A percentile compares a stretch with the other conserved stretches of the same genome.
These are phyloP conservation scores for Euphorbia corollata DNA, from an alignment of 441 rosid genomes.

Conservation along the genomic window DNA sequence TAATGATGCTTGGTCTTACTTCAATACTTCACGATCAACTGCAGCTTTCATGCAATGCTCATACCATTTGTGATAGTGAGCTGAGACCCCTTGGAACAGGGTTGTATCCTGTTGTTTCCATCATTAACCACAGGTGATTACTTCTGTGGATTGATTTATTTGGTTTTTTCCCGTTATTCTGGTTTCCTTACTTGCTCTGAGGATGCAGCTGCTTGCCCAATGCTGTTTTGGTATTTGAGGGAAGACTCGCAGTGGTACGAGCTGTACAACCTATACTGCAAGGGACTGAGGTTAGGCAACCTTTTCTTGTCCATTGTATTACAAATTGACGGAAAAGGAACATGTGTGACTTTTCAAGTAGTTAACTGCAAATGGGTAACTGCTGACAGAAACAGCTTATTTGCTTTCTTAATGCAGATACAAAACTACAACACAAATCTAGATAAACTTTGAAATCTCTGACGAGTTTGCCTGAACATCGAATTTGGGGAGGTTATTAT, in stretches of 20 bases:
- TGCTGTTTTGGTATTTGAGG: conserved; percentile 77
- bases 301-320: conserved; percentile 1
- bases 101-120: conserved; percentile 75
- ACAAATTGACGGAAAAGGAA: too few species aligned
- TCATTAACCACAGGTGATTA: conserved; percentile 83
- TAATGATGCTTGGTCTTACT: conserved; percentile 15
- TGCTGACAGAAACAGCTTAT: too few species aligned
- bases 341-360: too few species aligned
- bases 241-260: conserved; percentile 65
- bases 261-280: conserved; percentile 57
- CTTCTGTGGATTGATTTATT: conserved; percentile 11
- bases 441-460: too few species aligned
- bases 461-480: too few species aligned
- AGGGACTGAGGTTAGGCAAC: conserved; percentile 61
- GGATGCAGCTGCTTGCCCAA: conserved; percentile 81
- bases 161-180: conserved; percentile 17
- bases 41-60: conserved; percentile 98
- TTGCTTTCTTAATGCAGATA: too few species aligned
- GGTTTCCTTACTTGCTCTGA: conserved; percentile 22
- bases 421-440: too few species aligned
- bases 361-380: too few species aligned
- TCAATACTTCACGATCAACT: conserved; percentile 20
- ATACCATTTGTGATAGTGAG: conserved; percentile 87
- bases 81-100: conserved; percentile 94
- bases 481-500: too few species aligned